These are phyloP conservation scores for Kernera saxatilis DNA, from an alignment of 345 rosid species.

Conservation along the genomic window DNA sequence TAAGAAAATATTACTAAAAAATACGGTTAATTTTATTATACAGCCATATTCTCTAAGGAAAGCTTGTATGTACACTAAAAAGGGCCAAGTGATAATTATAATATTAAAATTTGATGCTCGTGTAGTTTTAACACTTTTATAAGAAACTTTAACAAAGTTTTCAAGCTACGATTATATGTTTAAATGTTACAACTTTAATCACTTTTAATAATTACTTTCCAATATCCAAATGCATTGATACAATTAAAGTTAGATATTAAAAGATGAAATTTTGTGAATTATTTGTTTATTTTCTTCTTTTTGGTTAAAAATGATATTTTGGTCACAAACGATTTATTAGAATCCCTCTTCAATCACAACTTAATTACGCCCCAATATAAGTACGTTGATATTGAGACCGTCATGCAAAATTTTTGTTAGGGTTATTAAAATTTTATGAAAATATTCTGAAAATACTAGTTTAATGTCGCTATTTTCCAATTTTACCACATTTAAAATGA, in stretches of 20 bases:
- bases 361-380: not conserved
- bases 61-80: not conserved
- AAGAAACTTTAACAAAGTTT: not conserved
- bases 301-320: no score
- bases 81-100: not conserved
- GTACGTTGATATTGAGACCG: not conserved
- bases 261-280: not conserved
- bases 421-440: not conserved
- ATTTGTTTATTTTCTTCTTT: no score
- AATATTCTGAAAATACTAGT: not conserved
- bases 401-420: not conserved
- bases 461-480: not conserved
- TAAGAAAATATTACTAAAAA: not conserved
- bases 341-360: not conserved
- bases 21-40: not conserved
- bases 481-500: not conserved
- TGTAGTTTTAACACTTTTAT: not conserved
- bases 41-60: not conserved
- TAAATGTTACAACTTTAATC: not conserved
- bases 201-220: not conserved
- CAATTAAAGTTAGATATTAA: not conserved
- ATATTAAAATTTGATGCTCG: not conserved
- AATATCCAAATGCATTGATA: not conserved
- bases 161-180: not conserved
- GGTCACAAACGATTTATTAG: not conserved